Conservation (phyloP, 768 basidiomycete genomes). For the Termitomyces sp. region DNA sequence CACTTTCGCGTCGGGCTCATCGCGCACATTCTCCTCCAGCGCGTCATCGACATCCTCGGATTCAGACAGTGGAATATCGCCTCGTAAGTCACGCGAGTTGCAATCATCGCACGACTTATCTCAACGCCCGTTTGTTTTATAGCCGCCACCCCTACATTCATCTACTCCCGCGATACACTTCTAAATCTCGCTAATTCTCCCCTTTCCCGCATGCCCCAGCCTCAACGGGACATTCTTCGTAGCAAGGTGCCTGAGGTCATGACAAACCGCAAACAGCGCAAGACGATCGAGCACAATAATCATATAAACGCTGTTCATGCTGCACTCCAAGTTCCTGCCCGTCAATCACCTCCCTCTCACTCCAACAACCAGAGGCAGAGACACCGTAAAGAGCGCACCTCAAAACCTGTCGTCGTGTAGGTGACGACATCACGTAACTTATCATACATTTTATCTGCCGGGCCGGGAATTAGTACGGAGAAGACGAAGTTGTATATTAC, state of each 20-base stretch:
- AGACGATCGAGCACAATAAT: slow-evolving; percentile 22
- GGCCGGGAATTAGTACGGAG: not conserved
- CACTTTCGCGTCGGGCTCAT: not conserved
- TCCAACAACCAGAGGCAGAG: not conserved
- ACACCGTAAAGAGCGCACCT: not conserved
- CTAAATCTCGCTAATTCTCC: slow-evolving; percentile 24
- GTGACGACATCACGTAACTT: not conserved
- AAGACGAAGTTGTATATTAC: not conserved
- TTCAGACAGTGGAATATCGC: slow-evolving; percentile 9
- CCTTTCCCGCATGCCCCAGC: slow-evolving; percentile 18
- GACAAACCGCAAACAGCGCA: slow-evolving; percentile 24
- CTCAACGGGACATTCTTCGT: slow-evolving; percentile 21
- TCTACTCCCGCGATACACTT: slow-evolving; percentile 21
- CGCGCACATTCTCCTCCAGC: slow-evolving; percentile 8
- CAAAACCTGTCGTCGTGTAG: not conserved
- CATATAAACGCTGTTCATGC: slow-evolving; percentile 4
- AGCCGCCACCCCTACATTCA: slow-evolving; percentile 12
- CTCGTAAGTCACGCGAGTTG: slow-evolving; percentile 10
- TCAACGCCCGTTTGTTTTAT: not conserved
- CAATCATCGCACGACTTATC: not conserved
- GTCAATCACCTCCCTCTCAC: not conserved
- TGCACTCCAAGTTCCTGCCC: not conserved
- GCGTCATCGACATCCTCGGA: slow-evolving; percentile 16
- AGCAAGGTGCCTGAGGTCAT: slow-evolving; percentile 20
- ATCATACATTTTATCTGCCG: not conserved